phyloP scores from a whole-genome alignment of 345 rosid genomes.

The Gossypium longicalyx region DNA sequence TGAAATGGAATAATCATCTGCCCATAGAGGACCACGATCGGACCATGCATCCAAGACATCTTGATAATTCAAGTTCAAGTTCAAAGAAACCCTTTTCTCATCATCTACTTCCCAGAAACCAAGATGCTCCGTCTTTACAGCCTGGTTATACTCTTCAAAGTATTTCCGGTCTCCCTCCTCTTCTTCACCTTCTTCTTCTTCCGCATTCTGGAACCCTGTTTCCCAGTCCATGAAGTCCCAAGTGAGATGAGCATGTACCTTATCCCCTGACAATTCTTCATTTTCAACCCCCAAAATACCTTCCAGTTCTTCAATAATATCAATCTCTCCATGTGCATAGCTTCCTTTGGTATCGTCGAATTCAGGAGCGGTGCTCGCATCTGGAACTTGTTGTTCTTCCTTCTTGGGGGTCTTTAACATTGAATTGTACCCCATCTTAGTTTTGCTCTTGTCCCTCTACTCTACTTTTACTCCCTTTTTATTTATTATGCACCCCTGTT shows the following conservation, averaged over 20 bases:
- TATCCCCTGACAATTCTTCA: conserved; percentile 18
- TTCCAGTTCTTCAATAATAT: conserved; percentile 28
- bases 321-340: conserved; percentile 12
- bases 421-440: conserved; percentile 29
- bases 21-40: conserved; percentile 43
- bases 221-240: conserved; percentile 45
- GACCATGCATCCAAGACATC: conserved; percentile 70
- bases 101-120: conserved; percentile 38
- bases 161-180: conserved; percentile 13
- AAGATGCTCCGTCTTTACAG: conserved; percentile 30
- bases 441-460: background rate
- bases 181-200: conserved; percentile 21
- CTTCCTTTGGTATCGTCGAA: conserved; percentile 10
- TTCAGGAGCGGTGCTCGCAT: background rate
- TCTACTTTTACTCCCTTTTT: background rate
- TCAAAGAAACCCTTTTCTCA: conserved; percentile 36
- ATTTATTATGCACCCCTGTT: background rate
- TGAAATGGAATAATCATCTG: conserved; percentile 32
- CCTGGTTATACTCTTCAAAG: background rate
- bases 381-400: conserved; percentile 38
- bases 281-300: conserved; percentile 29
- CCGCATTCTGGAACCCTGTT: conserved; percentile 17
- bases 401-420: conserved; percentile 37
- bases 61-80: conserved; percentile 70
- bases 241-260: conserved; percentile 13